phyloP scores from a whole-genome alignment of 1,284 basidiomycete genomes.

The Vanrija pseudolonga region DNA sequence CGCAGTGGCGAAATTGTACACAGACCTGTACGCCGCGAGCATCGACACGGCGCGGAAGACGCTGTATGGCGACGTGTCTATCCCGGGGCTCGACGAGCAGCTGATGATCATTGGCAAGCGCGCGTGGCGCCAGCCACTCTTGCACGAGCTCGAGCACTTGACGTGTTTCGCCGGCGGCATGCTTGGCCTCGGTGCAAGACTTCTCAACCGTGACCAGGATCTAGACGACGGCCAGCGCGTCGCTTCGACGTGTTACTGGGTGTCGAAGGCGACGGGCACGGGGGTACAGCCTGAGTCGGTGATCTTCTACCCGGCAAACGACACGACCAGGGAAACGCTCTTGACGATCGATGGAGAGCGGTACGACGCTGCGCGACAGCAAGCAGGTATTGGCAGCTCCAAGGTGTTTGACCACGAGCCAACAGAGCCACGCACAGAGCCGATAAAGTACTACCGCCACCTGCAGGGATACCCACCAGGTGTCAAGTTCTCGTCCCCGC shows the following conservation, averaged over 20 bases:
- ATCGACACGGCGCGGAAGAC: conserved; percentile 51
- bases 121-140: conserved; percentile 10
- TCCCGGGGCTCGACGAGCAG: conserved; percentile 47
- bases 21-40: conserved; percentile 51
- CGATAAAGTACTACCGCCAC: conserved; percentile 34
- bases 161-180: conserved; percentile 57
- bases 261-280: conserved; percentile 45
- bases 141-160: conserved; percentile 37
- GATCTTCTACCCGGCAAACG: conserved; percentile 36
- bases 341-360: conserved; percentile 18
- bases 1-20: conserved; percentile 49
- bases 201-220: conserved; percentile 51
- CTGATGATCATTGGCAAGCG: conserved; percentile 47
- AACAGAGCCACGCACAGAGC: conserved; percentile 24
- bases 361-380: conserved; percentile 25
- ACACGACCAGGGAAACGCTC: conserved; percentile 31
- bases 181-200: conserved; percentile 54
- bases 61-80: conserved; percentile 47
- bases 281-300: conserved; percentile 51
- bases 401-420: neutral
- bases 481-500: conserved; percentile 19
- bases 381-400: neutral
- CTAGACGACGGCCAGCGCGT: conserved; percentile 47
- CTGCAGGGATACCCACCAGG: conserved; percentile 42
- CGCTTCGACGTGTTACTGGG: conserved; percentile 56